phyloP scores from a whole-genome alignment of 306 rosid species.

The Medicago truncatula region DNA sequence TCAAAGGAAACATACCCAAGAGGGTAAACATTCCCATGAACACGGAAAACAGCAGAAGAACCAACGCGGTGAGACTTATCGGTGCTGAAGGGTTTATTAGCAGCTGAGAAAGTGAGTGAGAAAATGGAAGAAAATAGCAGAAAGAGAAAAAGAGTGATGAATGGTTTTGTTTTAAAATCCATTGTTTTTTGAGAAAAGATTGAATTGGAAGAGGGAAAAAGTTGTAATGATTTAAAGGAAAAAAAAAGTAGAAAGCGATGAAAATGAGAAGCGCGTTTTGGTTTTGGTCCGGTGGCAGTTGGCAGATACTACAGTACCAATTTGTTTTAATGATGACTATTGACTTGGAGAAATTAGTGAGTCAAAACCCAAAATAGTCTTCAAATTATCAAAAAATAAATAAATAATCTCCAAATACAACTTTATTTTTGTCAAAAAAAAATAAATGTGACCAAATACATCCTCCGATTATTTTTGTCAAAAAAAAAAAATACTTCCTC shows the following conservation, averaged over 20 bases:
- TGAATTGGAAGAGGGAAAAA: not conserved
- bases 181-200: not conserved
- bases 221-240: not conserved
- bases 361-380: too few species aligned
- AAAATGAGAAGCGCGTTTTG: not conserved
- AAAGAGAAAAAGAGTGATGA: constrained; percentile 39
- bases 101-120: constrained; percentile 60
- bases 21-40: constrained; percentile 88
- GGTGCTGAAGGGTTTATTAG: constrained; percentile 43
- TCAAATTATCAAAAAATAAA: too few species aligned
- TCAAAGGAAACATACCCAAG: constrained; percentile 60
- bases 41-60: constrained; percentile 66
- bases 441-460: too few species aligned
- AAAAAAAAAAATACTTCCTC: too few species aligned
- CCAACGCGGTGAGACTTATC: constrained; percentile 32
- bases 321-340: too few species aligned
- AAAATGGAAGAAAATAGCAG: constrained; percentile 49
- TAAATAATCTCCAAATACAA: too few species aligned
- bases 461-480: too few species aligned
- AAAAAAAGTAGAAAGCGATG: constrained; percentile 7
- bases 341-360: too few species aligned
- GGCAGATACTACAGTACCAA: too few species aligned
- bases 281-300: too few species aligned
- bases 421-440: too few species aligned
- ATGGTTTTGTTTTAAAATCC: constrained; percentile 33